These are phyloP conservation scores for Argentina anserina DNA, from an alignment of 306 rosid species.

Conservation along the genomic window DNA sequence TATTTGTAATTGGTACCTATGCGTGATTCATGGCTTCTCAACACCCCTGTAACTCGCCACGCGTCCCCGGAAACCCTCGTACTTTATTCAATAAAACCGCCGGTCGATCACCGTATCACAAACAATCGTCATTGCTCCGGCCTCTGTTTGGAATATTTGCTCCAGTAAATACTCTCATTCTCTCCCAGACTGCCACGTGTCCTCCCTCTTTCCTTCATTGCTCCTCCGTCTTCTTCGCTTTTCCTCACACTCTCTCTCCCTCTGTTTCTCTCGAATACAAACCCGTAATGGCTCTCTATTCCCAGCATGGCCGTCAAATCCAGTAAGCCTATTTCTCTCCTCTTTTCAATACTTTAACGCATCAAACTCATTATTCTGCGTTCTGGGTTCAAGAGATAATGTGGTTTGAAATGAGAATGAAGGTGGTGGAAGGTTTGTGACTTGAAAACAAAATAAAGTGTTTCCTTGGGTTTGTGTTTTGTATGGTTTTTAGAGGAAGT, in stretches of 20 bases:
- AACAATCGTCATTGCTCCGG: too few species aligned
- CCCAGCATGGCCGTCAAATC: background rate
- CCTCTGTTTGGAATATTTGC: too few species aligned
- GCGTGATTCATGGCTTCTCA: background rate
- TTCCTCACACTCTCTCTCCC: conserved; percentile 21
- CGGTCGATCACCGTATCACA: background rate
- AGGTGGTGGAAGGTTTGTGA: conserved; percentile 3
- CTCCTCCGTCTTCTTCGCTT: conserved; percentile 40
- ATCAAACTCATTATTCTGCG: background rate
- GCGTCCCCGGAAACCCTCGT: background rate
- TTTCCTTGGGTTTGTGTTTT: background rate
- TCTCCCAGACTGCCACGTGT: conserved; percentile 28
- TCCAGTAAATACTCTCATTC: background rate
- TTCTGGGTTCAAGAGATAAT: background rate
- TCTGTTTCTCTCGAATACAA: background rate
- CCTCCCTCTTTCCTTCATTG: background rate
- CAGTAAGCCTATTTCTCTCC: background rate
- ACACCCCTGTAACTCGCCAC: background rate
- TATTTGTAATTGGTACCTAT: background rate
- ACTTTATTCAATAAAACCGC: background rate
- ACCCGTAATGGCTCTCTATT: background rate
- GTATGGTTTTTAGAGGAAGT: background rate
- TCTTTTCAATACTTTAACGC: background rate
- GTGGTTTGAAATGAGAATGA: background rate
- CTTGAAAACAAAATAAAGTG: too few species aligned